A percentile compares a stretch with the other conserved stretches of the same genome.
Evolutionary conservation across 495 filamentous ascomycete species (phyloP).

Genomic region (Poronia punctata): DNA sequence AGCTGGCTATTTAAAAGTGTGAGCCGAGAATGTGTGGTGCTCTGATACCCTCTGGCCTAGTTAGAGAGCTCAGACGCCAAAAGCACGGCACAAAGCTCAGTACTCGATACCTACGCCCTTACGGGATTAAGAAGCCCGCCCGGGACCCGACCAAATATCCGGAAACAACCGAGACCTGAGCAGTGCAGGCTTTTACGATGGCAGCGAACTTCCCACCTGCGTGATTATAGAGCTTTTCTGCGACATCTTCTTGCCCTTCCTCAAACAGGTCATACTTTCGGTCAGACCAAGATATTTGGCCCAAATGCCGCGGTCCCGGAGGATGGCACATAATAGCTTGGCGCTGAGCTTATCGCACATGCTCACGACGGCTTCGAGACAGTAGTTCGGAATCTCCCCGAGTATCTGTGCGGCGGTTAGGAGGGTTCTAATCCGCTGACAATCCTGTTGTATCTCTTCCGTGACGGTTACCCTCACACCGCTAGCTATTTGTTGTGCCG

Average conservation of each 20-base stretch:
- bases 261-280: conserved; percentile 23
- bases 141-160: not conserved
- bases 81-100: not conserved
- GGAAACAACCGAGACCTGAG: not conserved
- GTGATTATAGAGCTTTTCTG: not conserved
- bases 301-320: conserved; percentile 59
- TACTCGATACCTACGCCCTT: not conserved
- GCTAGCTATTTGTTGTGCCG: conserved; percentile 58
- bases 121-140: not conserved
- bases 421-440: not conserved
- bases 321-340: conserved; percentile 42
- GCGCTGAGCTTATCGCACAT: conserved; percentile 73
- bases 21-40: too few relatives aligned
- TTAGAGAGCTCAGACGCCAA: not conserved
- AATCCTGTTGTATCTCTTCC: not conserved
- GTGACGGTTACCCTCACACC: conserved; percentile 23
- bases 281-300: conserved; percentile 68
- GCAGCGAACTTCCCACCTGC: not conserved
- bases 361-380: conserved; percentile 66
- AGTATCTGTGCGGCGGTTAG: not conserved
- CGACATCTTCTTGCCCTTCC: not conserved
- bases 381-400: not conserved
- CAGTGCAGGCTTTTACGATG: not conserved
- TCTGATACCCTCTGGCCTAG: too few relatives aligned
- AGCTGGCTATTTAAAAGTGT: too few relatives aligned